Base-by-base conservation (phyloP, 108 stramenopile species). In the Skeletonema costatum region DNA sequence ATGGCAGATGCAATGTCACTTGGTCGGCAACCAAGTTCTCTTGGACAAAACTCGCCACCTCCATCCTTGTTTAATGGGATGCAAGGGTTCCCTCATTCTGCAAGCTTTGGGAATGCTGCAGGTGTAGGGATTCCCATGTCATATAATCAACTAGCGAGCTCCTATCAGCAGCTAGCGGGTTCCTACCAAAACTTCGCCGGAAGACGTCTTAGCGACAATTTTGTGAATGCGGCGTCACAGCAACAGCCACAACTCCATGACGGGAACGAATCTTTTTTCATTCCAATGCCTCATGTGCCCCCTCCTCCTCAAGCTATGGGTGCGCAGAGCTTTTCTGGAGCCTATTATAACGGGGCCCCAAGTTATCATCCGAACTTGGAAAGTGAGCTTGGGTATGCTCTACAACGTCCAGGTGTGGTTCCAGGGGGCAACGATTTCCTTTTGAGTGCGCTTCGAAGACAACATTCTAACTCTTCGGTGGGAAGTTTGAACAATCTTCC, bases 381-480 rank as follows among this genome's bases (percentile, higher is more conserved):
- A 44, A 80, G 79, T 32, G 93, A 92, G 39, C 85, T 94, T 21
- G 90, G 85, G 4, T 85, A 83, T 68, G 91, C 93, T 14, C 75
- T 94, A 9, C 93, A 91, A 62, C 87, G 93, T 11, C 93, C 93
- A 10, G 93, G 93, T 21, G 88, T 90, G 31, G 88, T 94, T 41
- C 93, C 93, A 32, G 85, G 84, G 60, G 51, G 64, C 13, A 68
- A 68, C 35, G 61, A 68, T 64, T 63, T 59, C 42, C 46, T 48
- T 33, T 66, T 51, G 2, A 64, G 10, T 32, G 39, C 71, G 13
- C 66, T 80, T 56, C 78, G 63, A 74, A 73, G 67, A 63, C 78
- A 80, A 64, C 48, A 66, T 11, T 80, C 78, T 9, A 65, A 41
- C 51, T 63, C 60, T 41, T 46, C 66, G 0, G 32, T 68, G 42